phyloP scores from a whole-genome alignment of 176 grass and related monocot species.

The Chloris gayana region DNA sequence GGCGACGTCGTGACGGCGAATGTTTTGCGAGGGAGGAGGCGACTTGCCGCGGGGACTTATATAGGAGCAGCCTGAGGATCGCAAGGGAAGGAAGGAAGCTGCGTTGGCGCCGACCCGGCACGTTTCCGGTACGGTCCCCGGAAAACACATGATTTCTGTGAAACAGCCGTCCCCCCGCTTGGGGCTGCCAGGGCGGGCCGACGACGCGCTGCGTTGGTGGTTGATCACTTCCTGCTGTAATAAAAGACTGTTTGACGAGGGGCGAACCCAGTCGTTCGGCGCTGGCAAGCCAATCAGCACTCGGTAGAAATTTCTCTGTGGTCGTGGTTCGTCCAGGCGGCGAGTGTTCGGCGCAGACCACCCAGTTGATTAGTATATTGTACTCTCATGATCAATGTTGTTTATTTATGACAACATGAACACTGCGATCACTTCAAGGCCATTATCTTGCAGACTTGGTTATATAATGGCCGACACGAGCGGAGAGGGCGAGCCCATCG shows the following conservation, averaged over 20 bases:
- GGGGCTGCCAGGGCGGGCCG: not conserved
- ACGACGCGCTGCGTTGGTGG: not conserved
- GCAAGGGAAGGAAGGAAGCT: not conserved
- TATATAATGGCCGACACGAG: conserved; percentile 19
- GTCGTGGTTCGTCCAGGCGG: no score
- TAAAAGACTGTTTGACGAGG: not conserved
- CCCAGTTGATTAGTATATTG: no score
- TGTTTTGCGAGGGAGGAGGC: not conserved
- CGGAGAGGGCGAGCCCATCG: not conserved
- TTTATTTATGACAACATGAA: no score
- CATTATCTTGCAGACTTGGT: not conserved
- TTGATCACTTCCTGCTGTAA: not conserved
- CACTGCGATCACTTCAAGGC: not conserved
- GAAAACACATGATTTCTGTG: not conserved
- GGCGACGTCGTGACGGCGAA: not conserved
- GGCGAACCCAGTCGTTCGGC: not conserved
- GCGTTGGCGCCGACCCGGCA: not conserved
- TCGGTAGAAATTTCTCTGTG: no score
- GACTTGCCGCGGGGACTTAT: conserved; percentile 29
- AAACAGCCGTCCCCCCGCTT: not conserved
- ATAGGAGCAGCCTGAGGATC: conserved; percentile 22
- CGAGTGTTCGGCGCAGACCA: not conserved
- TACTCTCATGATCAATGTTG: not conserved
- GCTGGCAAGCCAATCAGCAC: not conserved
- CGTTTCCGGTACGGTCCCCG: not conserved